Conservation (phyloP, 2,329 filamentous ascomycete species). For the Blumeria hordei region DNA sequence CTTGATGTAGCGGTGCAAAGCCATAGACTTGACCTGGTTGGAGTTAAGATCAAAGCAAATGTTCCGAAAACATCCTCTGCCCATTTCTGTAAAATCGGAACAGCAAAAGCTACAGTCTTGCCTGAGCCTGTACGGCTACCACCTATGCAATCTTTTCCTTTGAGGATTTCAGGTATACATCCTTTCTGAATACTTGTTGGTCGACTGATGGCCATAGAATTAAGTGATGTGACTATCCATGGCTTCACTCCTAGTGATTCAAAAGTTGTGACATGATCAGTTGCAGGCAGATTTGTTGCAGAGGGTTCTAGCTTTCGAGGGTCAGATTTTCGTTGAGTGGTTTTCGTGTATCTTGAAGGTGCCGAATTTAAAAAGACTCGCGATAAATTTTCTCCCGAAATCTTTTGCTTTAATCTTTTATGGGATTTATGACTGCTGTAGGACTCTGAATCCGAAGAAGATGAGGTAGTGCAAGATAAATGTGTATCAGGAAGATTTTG, state of each 20-base stretch:
- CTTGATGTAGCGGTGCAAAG: background rate
- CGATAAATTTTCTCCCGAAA: slow-evolving; percentile 6
- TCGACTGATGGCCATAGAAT: slow-evolving; percentile 54
- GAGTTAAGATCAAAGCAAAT: slow-evolving; percentile 72
- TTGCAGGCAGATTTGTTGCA: slow-evolving; percentile 11
- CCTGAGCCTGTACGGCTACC: slow-evolving; percentile 87
- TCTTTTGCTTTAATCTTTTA: slow-evolving; percentile 13
- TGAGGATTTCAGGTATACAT: slow-evolving; percentile 79
- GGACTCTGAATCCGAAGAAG: slow-evolving; percentile 13
- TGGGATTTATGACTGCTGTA: slow-evolving; percentile 13
- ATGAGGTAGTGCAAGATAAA: background rate
- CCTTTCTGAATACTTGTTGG: slow-evolving; percentile 84
- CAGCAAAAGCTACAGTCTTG: slow-evolving; percentile 90
- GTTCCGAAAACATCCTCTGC: slow-evolving; percentile 78
- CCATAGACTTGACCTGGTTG: slow-evolving; percentile 34
- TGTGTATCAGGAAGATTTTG: background rate
- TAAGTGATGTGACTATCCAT: slow-evolving; percentile 70
- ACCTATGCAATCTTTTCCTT: slow-evolving; percentile 82
- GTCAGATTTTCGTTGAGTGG: background rate
- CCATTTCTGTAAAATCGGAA: slow-evolving; percentile 86
- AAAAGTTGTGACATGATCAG: slow-evolving; percentile 39
- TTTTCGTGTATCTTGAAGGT: slow-evolving; percentile 11
- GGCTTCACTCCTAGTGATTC: slow-evolving; percentile 48
- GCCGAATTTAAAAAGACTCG: slow-evolving; percentile 7
- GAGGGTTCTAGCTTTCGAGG: background rate